phyloP scores from a whole-genome alignment of 176 grass and related monocot species.

The Cenchrus purpureus region DNA sequence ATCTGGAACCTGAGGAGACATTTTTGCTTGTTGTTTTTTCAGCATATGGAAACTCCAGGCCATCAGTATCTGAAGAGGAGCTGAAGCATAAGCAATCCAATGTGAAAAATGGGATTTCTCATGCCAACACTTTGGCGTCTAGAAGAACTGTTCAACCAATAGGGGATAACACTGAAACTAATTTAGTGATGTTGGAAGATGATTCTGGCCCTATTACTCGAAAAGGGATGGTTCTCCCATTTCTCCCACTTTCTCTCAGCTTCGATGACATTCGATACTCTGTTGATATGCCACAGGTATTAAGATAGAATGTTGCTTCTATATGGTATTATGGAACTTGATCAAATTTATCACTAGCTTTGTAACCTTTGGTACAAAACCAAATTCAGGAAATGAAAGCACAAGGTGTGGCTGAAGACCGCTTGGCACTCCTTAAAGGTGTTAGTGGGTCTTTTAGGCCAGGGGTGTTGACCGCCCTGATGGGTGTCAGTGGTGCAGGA shows the following conservation, averaged over 20 bases:
- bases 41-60: background rate
- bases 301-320: background rate
- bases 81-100: background rate
- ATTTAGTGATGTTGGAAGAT: background rate
- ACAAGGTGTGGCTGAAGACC: slow-evolving; percentile 44
- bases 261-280: slow-evolving; percentile 58
- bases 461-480: slow-evolving; percentile 61
- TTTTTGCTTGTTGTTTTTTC: background rate
- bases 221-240: slow-evolving; percentile 38
- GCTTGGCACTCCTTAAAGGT: slow-evolving; percentile 48
- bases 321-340: background rate
- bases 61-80: slow-evolving; percentile 16
- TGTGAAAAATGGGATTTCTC: background rate
- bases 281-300: slow-evolving; percentile 62
- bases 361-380: background rate
- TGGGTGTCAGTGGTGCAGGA: slow-evolving; percentile 71
- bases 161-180: too few relatives aligned
- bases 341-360: background rate
- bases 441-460: slow-evolving; percentile 63
- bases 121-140: background rate
- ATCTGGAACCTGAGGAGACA: background rate
- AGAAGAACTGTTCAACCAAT: background rate
- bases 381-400: slow-evolving; percentile 51
- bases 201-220: background rate
- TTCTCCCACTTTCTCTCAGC: slow-evolving; percentile 51